Evolutionary conservation across 768 basidiomycete genomes (phyloP).

Genomic region (Lentinus brumalis): DNA sequence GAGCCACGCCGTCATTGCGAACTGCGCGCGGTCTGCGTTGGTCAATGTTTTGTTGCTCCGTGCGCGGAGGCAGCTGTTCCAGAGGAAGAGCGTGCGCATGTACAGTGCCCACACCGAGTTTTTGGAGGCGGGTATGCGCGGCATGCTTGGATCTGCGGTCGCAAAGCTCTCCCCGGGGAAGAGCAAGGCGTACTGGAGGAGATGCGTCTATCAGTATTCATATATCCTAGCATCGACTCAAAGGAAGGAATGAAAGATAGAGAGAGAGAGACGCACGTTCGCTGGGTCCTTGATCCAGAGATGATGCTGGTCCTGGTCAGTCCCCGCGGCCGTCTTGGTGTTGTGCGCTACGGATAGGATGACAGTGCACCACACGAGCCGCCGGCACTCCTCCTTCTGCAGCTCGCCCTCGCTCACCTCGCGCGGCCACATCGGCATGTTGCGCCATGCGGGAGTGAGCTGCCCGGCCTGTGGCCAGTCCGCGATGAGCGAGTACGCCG

Average conservation of each 20-base stretch:
- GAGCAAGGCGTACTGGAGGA: slow-evolving; percentile 60
- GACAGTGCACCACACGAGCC: slow-evolving; percentile 73
- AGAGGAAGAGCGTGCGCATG: slow-evolving; percentile 67
- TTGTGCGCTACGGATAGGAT: slow-evolving; percentile 63
- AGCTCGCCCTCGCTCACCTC: slow-evolving; percentile 53
- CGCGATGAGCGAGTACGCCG: slow-evolving; percentile 49
- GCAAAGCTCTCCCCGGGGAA: slow-evolving; percentile 69
- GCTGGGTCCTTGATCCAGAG: slow-evolving; percentile 59
- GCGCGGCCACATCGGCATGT: slow-evolving; percentile 63
- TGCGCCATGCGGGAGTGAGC: slow-evolving; percentile 61
- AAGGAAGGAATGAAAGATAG: background rate
- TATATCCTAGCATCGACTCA: background rate
- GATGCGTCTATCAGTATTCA: background rate
- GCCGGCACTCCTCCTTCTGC: slow-evolving; percentile 67
- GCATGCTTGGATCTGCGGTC: slow-evolving; percentile 16
- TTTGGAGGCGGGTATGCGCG: slow-evolving; percentile 51
- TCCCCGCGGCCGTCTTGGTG: slow-evolving; percentile 53
- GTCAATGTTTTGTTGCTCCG: slow-evolving; percentile 43
- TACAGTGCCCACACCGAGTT: slow-evolving; percentile 75
- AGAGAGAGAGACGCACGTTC: slow-evolving; percentile 47
- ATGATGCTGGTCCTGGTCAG: slow-evolving; percentile 33
- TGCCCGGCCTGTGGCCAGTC: slow-evolving; percentile 50
- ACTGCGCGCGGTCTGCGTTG: slow-evolving; percentile 58
- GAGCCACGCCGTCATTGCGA: slow-evolving; percentile 68
- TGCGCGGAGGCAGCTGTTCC: slow-evolving; percentile 74